Evolutionary conservation across 768 basidiomycete species (phyloP), one percentile per base, ranked within the genome.

Genomic region (Pleurotus citrinopileatus): DNA sequence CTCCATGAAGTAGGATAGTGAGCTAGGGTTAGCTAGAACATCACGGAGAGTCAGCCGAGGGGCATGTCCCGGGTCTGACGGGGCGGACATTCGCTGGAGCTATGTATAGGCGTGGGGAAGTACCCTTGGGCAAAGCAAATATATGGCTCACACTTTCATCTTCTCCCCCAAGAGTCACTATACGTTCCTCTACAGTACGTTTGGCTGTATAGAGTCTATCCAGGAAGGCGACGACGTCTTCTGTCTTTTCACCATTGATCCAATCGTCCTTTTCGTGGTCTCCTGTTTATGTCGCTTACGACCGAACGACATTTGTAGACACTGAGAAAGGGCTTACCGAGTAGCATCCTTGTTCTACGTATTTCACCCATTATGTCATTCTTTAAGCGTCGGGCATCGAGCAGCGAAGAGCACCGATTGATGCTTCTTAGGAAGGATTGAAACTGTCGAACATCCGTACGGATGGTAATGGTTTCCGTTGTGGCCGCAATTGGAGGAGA

Each of bases 1-100:
- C 72, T 99, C 97, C 87, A 98, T 94, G 72, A 96, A 91, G 66
- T 97, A 96, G 2, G 91, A 93, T 2, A 98, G 79, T 0, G 94
- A 93, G 32, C 85, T 88, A 0, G 96, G 95, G 60, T 93, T 94
- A 20, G 86, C 75, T 2, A 99, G 82, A 47, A 98, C 79, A 50
- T 93, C 89, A 34, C 90, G 82, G 3, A 96, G 76, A 0, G 80
- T 75, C 20, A 90, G 69, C 9, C 79, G 72, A 3, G 81, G 73
- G 40, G 80, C 75, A 19, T 70, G 63, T 36, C 63, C 63, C 0
- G 73, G 55, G 46, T 84, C 84, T 40, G 73, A 68, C 56, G 72
- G 67, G 23, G 70, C 60, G 43, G 73, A 37, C 34, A 9, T 23
- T n/a, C 19, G 63, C 55, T 72, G 73, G 52, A 68, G 70, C 74